phyloP scores from a whole-genome alignment of 2,329 filamentous ascomycete species.

The Alternaria viburni region DNA sequence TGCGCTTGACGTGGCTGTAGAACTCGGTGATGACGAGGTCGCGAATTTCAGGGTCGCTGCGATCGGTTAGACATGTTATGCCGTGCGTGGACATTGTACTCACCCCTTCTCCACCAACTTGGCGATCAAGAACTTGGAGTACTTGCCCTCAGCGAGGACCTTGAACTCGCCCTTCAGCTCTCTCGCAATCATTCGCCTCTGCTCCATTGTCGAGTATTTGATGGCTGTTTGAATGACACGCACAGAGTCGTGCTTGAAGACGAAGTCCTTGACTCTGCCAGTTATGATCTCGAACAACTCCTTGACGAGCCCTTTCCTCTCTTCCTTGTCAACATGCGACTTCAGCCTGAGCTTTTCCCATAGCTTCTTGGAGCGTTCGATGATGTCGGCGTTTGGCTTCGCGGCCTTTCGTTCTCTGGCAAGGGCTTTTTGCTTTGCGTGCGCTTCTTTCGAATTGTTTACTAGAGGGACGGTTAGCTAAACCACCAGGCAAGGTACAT shows the following conservation, averaged over 20 bases:
- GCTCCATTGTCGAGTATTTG: conserved; percentile 88
- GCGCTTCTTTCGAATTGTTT: conserved; percentile 81
- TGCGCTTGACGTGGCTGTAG: conserved; percentile 87
- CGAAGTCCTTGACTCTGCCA: conserved; percentile 90
- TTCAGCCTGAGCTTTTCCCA: conserved; percentile 95
- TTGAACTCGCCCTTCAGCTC: conserved; percentile 87
- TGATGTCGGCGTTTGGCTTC: conserved; percentile 90
- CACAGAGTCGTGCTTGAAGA: conserved; percentile 98
- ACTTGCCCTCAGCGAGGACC: conserved; percentile 88
- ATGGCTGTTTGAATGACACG: conserved; percentile 94
- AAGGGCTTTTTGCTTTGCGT: conserved; percentile 89
- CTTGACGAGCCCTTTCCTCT: conserved; percentile 81
- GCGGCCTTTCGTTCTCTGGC: conserved; percentile 87
- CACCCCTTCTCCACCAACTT: conserved; percentile 87
- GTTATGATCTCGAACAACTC: conserved; percentile 93
- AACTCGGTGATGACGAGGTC: conserved; percentile 93
- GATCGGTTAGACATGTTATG: conserved; percentile 13
- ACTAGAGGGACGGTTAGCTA: conserved; percentile 51
- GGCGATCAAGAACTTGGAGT: conserved; percentile 96
- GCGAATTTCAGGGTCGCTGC: conserved; percentile 79
- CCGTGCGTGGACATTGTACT: conserved; percentile 8
- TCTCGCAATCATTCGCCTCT: conserved; percentile 82
- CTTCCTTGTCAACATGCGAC: conserved; percentile 88
- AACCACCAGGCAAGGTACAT: background rate
- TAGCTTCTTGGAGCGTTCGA: conserved; percentile 90